Evolutionary conservation across 805 yeast species (phyloP), one percentile per base, ranked within the genome.

Genomic region (Starmerella sirachaensis): DNA sequence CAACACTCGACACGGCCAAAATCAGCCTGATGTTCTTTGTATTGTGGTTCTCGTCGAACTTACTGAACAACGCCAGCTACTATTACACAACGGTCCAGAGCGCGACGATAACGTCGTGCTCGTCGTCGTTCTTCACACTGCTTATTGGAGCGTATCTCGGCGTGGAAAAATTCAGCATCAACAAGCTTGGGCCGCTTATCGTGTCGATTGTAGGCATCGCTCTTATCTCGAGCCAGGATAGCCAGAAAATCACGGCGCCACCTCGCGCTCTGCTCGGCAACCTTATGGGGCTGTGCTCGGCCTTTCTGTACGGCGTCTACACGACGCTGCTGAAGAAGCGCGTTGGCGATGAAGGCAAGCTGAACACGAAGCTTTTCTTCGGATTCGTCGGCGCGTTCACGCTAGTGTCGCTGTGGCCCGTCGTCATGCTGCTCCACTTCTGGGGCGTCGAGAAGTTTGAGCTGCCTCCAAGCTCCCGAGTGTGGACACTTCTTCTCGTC

Each of bases 361-460:
- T 91, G 30, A 78, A 91, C 56, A 83, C 93, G 65, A 80, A 77
- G 55, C 65, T 86, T 24, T 91, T 91, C 53, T 86, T 91, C 55
- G 98, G 97, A 0, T 86, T 82, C 59, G 97, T 91, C 18, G 98
- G 98, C 1, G 62, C 88, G 5, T 80, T 78, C 62, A 82, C 85
- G 47, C 53, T 79, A 8, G 50, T 83, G 0, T 58, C 76, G 9
- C 56, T 86, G 30, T 85, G 96, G 95, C 96, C 98, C 3, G 59
- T 84, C 5, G 54, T 91, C 7, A 37, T 84, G 0, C 40, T 82
- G 1, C 66, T 88, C 40, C 72, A 88, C 58, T 65, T 60, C 41
- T 45, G 68, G 1, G 79, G 78, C 1, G 58, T 74, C 40, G 98
- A 91, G 58, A 59, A 56, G 7, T 77, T 91, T 44, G 85, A 73